Evolutionary conservation across 1,284 basidiomycete species (phyloP).

Genomic region (Sanghuangporus baumii): DNA sequence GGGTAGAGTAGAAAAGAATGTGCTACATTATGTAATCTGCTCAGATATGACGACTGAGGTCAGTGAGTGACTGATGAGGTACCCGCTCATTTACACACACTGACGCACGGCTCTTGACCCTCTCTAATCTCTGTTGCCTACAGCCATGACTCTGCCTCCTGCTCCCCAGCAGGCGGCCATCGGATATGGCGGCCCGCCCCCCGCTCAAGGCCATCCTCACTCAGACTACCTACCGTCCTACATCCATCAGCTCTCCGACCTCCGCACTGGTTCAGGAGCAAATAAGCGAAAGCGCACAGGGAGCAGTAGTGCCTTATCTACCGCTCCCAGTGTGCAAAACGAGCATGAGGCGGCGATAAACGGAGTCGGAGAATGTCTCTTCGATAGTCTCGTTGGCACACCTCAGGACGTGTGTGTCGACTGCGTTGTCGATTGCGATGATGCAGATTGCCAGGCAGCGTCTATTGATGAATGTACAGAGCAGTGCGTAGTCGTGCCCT

Average conservation of each 20-base stretch:
- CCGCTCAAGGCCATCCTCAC: not conserved
- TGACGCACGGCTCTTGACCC: too few species aligned
- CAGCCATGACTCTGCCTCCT: not conserved
- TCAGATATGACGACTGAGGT: too few species aligned
- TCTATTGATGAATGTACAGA: constrained; percentile 21
- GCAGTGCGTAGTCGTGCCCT: constrained; percentile 20
- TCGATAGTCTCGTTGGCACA: not conserved
- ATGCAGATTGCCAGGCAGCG: constrained; percentile 21
- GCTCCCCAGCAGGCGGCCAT: not conserved
- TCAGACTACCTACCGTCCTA: not conserved
- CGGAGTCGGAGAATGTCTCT: not conserved
- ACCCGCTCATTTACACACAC: not conserved
- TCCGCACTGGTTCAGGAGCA: constrained; percentile 3
- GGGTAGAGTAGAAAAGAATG: not conserved
- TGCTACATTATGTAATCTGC: not conserved
- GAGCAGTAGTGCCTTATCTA: not conserved
- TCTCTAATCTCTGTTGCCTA: not conserved
- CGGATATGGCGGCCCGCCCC: not conserved
- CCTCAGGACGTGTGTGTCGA: constrained; percentile 9
- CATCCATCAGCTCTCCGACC: constrained; percentile 15
- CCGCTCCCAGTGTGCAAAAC: not conserved
- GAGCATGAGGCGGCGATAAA: not conserved
- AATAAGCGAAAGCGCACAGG: constrained; percentile 3
- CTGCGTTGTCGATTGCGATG: constrained; percentile 19
- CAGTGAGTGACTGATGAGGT: not conserved